A percentile compares a stretch with the other conserved stretches of the same genome.
phyloP scores from a whole-genome alignment of 2,329 filamentous ascomycete genomes.

The Microcera coccophila region DNA sequence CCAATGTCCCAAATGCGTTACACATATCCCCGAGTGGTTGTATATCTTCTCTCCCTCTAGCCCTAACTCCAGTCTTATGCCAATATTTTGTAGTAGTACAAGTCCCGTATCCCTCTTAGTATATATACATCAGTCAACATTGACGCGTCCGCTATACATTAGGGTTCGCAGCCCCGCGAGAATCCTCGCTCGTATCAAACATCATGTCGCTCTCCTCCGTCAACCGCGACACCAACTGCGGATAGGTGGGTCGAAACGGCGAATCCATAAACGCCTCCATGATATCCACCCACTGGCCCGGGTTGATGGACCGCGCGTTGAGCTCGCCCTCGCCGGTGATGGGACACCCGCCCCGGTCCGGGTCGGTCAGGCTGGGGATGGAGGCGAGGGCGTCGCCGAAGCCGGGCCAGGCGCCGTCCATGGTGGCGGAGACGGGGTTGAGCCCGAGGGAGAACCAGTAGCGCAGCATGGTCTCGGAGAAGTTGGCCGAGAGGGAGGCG shows the following conservation, averaged over 20 bases:
- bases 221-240: constrained; percentile 44
- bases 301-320: constrained; percentile 46
- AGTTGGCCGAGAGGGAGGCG: constrained; percentile 41
- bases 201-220: constrained; percentile 27
- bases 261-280: constrained; percentile 59
- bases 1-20: no score
- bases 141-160: constrained; percentile 7
- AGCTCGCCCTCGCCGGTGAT: constrained; percentile 40
- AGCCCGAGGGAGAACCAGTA: constrained; percentile 44
- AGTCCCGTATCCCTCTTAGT: no score
- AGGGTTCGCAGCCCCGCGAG: no score
- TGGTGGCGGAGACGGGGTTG: constrained; percentile 39
- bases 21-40: no score
- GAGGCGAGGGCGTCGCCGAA: constrained; percentile 49
- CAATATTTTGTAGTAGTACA: no score
- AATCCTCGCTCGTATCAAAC: no score
- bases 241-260: constrained; percentile 57
- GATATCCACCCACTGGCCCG: constrained; percentile 55
- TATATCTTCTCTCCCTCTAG: no score
- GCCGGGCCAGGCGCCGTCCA: constrained; percentile 57
- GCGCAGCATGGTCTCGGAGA: constrained; percentile 47
- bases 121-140: not conserved
- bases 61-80: not conserved
- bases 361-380: constrained; percentile 49
- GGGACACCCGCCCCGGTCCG: constrained; percentile 43